Evolutionary conservation across 1,139 yeast genomes (phyloP), one percentile per base, ranked within the genome.

Genomic region (Saccharomycopsis hybrid): DNA sequence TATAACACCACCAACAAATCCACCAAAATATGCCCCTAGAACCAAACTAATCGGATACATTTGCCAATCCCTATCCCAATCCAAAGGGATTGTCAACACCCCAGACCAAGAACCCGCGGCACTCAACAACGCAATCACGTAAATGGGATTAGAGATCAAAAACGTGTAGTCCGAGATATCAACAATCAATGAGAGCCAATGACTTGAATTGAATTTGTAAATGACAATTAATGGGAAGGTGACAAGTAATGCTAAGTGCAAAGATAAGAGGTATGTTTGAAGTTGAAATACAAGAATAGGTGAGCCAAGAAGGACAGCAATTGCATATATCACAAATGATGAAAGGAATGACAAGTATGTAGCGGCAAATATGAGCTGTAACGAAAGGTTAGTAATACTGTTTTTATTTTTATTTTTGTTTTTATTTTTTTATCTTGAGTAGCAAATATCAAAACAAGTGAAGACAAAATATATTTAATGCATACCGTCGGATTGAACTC

Each of bases 51-150:
- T 77, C n/a, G 98, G 98, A 96, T 97, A 92, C 53, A 73, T 76
- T 66, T 92, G 98, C 98, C 98, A 92, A 31, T 85, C 89, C 58
- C 97, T 74, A 64, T 92, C 98, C 98, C 98, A 92, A 65, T 92
- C 98, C 53, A 92, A 73, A 0, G 97, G 97, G 53, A 92, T 89
- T 1, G 96, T 97, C 41, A 87, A 68, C 3, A 94, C 96, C 8
- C 97, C 97, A 2, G 88, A 60, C 97, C 97, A 92, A 7, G 94
- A 80, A 2, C 96, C 96, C 5, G 84, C 59, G 41, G 82, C 68
- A 0, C 82, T 74, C 39, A 81, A 24, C 28, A 50, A 36, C 11
- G 50, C 38, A 7, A 41, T 43, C n/a, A 75, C 8, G 78, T 62
- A 4, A 77, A 65, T 54, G 73, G 74, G 5, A 64, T 64, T 46